Evolutionary conservation across 805 yeast genomes (phyloP), one percentile per base, ranked within the genome.

Genomic region (Cyberlindnera amylophila): DNA sequence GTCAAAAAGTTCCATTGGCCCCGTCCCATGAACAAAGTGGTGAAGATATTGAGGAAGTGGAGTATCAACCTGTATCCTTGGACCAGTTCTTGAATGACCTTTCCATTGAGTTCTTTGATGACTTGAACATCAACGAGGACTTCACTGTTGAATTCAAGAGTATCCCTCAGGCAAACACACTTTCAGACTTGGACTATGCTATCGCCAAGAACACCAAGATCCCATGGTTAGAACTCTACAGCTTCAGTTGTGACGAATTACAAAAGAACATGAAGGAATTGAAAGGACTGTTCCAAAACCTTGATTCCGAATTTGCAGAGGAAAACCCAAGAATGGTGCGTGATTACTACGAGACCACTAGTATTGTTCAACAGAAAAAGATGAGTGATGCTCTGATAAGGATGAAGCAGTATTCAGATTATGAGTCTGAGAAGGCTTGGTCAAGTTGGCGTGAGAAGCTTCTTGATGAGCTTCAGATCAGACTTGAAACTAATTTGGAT

Each of bases 21-120:
- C 52, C 56, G 23, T 48, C 57, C 0, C 54, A 54, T 33, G 58
- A 57, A 18, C 43, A 48, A 27, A 39, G 28, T 19, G 47, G 38
- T 3, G 47, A 38, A 3, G 17, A 5, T 11, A 12, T 42, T 10
- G 40, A 35, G 3, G 43, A 38, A 5, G 16, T 33, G 2, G 55
- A 40, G 24, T 53, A 56, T 29, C 42, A 46, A n/a, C 59, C 60
- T 12, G 58, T 54, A 2, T 30, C 59, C 3, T 34, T 58, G 21
- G 34, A 49, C 1, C 53, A 51, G 19, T 58, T 58, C 33, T 39
- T 58, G 33, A 46, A 34, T 14, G 62, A 57, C 30, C 29, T 55
- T 7, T 48, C 54, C 2, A 51, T 58, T 36, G 60, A 55, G 26
- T 58, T 58, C 36, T 58, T 54, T 39, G 62, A 57, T 41, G 52